A percentile compares a stretch with the other conserved stretches of the same genome.
These are phyloP conservation scores for Phytophthora meadii DNA, from an alignment of 352 stramenopile genomes.

Conservation along the genomic window DNA sequence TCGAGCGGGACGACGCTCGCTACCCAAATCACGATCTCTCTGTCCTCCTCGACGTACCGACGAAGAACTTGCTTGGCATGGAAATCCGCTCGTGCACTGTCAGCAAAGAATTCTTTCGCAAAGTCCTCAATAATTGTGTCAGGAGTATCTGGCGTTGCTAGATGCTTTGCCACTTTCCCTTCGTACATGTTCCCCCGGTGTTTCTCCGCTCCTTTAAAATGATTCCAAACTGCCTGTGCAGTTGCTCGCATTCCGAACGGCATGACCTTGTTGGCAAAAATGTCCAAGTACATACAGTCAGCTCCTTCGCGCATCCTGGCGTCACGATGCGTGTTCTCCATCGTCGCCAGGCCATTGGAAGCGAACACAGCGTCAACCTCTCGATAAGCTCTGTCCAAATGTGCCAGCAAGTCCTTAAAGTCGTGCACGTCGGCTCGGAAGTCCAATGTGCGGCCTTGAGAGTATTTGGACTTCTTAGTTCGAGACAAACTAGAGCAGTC, in stretches of 20 bases:
- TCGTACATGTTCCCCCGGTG: conserved; percentile 51
- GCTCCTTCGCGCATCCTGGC: conserved; percentile 47
- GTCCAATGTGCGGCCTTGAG: conserved; percentile 40
- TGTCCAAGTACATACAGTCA: conserved; percentile 54
- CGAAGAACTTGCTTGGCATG: conserved; percentile 46
- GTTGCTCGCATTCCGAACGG: conserved; percentile 52
- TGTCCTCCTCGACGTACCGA: conserved; percentile 47
- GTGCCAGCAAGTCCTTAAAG: conserved; percentile 42
- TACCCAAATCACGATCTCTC: conserved; percentile 55
- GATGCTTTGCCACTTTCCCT: conserved; percentile 52
- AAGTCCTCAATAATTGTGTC: conserved; percentile 56
- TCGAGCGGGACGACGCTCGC: conserved; percentile 49
- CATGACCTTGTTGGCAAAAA: conserved; percentile 53
- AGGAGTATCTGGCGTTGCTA: conserved; percentile 39
- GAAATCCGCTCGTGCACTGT: conserved; percentile 51
- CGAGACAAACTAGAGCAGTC: conserved; percentile 43
- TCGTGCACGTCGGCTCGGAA: conserved; percentile 45
- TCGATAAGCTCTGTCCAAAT: conserved; percentile 40
- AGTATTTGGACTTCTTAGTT: conserved; percentile 44
- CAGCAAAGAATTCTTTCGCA: conserved; percentile 43
- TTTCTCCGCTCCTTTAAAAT: conserved; percentile 53
- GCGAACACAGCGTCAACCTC: conserved; percentile 50
- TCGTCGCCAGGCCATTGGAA: conserved; percentile 41
- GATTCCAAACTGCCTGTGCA: conserved; percentile 48
- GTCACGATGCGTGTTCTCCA: conserved; percentile 48